Base-by-base conservation (phyloP, 2,329 filamentous ascomycete genomes). In the Mycosphaerelloides madeirae region DNA sequence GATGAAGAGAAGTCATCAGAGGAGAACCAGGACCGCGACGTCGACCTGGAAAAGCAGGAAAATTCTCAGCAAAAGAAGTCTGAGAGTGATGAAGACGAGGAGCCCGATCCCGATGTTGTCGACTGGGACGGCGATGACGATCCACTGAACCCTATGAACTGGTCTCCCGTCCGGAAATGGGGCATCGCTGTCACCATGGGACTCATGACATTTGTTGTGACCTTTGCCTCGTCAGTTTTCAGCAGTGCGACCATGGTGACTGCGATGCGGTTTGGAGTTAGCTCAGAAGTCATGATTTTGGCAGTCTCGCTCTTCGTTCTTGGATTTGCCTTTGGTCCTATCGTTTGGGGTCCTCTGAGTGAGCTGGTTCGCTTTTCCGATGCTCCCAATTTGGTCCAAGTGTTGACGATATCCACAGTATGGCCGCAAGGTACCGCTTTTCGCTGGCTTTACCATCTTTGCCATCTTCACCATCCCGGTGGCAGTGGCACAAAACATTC, bases 381-480 rank as follows among this genome's bases (percentile, higher is more conserved):
- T n/a, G n/a, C n/a, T n/a, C n/a, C n/a, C n/a, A n/a, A n/a, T n/a
- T n/a, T n/a, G n/a, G n/a, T n/a, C n/a, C n/a, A n/a, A n/a, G n/a
- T n/a, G n/a, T n/a, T n/a, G n/a, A n/a, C n/a, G n/a, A n/a, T n/a
- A n/a, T n/a, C n/a, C n/a, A n/a, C n/a, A n/a, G 0, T 77, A 72
- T 48, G 77, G 77, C 1, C 69, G 77, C 12, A 70, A 67, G 46
- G 44, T 60, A 4, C 75, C 75, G 2, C 43, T 55, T 2, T 53
- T 55, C 40, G 25, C 42, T 13, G 50, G 50, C 9, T 12, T 60
- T 55, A 56, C 65, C 18, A 46, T 70, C 29, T 78, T 79, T 48
- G 67, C 68, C 3, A 71, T 80, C 38, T 78, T 79, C 50, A 71
- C 78, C 41, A 74, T 80, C 36, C 72, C 74, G 0, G 72, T 77